phyloP scores from a whole-genome alignment of 768 basidiomycete species.

The Naematelia aurantialba region DNA sequence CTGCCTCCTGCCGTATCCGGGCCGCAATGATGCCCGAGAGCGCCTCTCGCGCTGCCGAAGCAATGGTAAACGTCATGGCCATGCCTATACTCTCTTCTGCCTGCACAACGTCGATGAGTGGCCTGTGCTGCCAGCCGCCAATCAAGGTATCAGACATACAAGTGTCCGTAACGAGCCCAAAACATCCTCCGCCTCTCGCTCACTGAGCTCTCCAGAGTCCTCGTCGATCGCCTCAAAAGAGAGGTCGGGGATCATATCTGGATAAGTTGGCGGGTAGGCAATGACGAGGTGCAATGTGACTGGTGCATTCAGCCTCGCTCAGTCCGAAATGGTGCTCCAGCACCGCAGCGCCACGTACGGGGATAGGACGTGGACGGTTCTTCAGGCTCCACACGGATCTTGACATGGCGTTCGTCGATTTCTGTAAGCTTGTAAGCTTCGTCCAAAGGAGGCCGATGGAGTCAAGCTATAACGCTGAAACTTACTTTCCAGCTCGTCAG shows the following conservation, averaged over 20 bases:
- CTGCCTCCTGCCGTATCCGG: slow-evolving; percentile 58
- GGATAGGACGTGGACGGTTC: slow-evolving; percentile 64
- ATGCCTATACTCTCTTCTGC: slow-evolving; percentile 55
- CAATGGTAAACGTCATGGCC: slow-evolving; percentile 97
- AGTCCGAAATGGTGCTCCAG: too few relatives aligned
- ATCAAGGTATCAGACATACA: slow-evolving; percentile 46
- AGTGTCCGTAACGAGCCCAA: slow-evolving; percentile 60
- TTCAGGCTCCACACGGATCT: slow-evolving; percentile 85
- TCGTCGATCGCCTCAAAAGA: slow-evolving; percentile 59
- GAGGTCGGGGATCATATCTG: slow-evolving; percentile 73
- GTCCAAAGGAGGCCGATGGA: slow-evolving; percentile 3
- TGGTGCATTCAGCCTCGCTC: slow-evolving; percentile 48
- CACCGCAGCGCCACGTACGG: slow-evolving; percentile 37
- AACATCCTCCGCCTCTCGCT: slow-evolving; percentile 58
- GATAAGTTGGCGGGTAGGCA: slow-evolving; percentile 76
- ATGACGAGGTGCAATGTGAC: slow-evolving; percentile 72
- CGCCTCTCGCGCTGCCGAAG: slow-evolving; percentile 76
- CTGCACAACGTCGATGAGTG: slow-evolving; percentile 8
- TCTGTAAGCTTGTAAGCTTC: too few relatives aligned
- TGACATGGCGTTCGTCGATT: slow-evolving; percentile 73
- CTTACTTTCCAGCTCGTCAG: slow-evolving; percentile 86
- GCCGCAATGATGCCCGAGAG: slow-evolving; percentile 62
- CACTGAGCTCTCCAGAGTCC: slow-evolving; percentile 55
- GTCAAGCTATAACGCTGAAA: slow-evolving; percentile 39
- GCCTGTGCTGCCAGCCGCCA: background rate